These are phyloP conservation scores for Phoenix dactylifera DNA, from an alignment of 176 grass and related monocot genomes.

Conservation along the genomic window DNA sequence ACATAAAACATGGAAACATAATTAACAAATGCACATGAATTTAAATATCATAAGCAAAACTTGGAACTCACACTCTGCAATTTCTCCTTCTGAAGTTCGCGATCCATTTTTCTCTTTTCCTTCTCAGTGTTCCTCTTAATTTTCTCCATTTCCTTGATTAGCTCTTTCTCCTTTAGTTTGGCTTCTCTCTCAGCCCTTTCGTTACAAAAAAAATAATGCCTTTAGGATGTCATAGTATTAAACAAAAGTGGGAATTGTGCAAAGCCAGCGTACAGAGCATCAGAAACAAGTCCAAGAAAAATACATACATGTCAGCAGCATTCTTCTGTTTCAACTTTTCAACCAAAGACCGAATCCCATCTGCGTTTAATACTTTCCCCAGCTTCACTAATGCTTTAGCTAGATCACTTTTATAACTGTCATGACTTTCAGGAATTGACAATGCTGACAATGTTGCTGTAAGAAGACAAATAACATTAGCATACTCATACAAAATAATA, in stretches of 20 bases:
- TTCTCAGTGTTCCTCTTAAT: conserved; percentile 28
- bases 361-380: conserved; percentile 47
- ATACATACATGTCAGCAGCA: conserved; percentile 42
- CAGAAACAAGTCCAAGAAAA: background rate
- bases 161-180: conserved; percentile 39
- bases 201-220: conserved; percentile 3
- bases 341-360: conserved; percentile 55
- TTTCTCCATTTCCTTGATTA: conserved; percentile 38
- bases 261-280: background rate
- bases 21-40: conserved; percentile 2
- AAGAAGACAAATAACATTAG: conserved; percentile 10
- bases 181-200: conserved; percentile 44
- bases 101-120: conserved; percentile 33
- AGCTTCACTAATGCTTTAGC: conserved; percentile 31
- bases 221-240: conserved; percentile 16
- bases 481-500: no score
- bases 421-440: conserved; percentile 17
- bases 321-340: conserved; percentile 46
- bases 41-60: background rate
- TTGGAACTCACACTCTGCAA: conserved; percentile 39
- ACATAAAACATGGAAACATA: no score
- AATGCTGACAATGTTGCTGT: conserved; percentile 43
- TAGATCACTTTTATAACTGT: conserved; percentile 34
- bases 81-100: conserved; percentile 43
- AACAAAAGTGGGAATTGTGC: conserved; percentile 8